Evolutionary conservation across 1,284 basidiomycete genomes (phyloP).

Genomic region (Cryptococcus hybrid): DNA sequence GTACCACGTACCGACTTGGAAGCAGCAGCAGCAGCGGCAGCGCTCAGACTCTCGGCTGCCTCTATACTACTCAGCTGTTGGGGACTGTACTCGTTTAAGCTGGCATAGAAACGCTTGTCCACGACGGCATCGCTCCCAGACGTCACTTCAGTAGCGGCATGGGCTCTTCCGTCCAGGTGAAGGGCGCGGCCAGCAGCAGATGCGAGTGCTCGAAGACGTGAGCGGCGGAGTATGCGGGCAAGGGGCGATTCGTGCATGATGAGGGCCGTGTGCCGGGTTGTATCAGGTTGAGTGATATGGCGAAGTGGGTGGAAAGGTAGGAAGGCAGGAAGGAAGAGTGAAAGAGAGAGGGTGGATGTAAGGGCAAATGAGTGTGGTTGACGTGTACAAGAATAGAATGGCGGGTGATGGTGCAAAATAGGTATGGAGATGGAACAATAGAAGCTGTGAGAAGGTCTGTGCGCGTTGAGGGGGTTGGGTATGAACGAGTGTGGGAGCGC

Average conservation of each 20-base stretch:
- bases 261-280: too few species aligned
- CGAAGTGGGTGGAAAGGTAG: constrained; percentile 1
- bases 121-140: not conserved
- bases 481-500: constrained; percentile 1
- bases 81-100: constrained; percentile 10
- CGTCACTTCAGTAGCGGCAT: constrained; percentile 1
- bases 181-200: constrained; percentile 14
- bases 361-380: not conserved
- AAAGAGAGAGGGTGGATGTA: too few species aligned
- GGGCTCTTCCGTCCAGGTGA: constrained; percentile 3
- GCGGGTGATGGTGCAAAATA: not conserved
- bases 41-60: not conserved
- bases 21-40: not conserved
- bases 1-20: not conserved
- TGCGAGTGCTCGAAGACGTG: constrained; percentile 18
- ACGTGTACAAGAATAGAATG: not conserved
- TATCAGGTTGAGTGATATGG: constrained; percentile 1
- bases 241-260: constrained; percentile 2
- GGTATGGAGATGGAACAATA: constrained; percentile 4
- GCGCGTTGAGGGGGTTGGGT: not conserved
- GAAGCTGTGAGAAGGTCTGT: not conserved
- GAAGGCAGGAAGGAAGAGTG: not conserved
- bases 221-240: constrained; percentile 19
- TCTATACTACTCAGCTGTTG: constrained; percentile 4
- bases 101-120: constrained; percentile 9